phyloP scores from a whole-genome alignment of 2,329 filamentous ascomycete species.

The Scleromitrula shiraiana region DNA sequence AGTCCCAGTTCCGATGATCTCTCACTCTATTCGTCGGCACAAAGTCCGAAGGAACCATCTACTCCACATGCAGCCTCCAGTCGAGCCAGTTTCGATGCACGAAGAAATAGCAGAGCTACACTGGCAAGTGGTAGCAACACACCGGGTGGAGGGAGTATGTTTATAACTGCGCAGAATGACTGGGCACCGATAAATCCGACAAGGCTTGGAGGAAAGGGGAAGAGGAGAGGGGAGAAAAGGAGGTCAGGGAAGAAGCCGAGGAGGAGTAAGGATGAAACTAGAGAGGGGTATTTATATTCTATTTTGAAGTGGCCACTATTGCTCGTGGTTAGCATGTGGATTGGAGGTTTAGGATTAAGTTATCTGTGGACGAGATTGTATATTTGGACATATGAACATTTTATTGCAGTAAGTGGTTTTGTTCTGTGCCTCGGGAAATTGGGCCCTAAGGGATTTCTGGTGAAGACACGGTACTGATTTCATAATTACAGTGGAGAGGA shows the following conservation, averaged over 20 bases:
- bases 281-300: conserved; percentile 85
- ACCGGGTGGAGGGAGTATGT: conserved; percentile 30
- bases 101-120: conserved; percentile 8
- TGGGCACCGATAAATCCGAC: conserved; percentile 73
- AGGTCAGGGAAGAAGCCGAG: conserved; percentile 28
- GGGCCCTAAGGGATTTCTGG: neutral
- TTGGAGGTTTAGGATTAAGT: conserved; percentile 60
- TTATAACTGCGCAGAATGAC: conserved; percentile 88
- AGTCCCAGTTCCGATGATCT: conserved; percentile 53
- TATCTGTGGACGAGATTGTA: conserved; percentile 83
- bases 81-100: conserved; percentile 15
- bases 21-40: conserved; percentile 5
- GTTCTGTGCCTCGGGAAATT: neutral
- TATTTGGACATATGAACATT: conserved; percentile 74
- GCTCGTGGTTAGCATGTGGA: conserved; percentile 72
- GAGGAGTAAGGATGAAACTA: conserved; percentile 77
- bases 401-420: conserved; percentile 6
- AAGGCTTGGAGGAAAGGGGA: conserved; percentile 26
- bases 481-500: conserved; percentile 59
- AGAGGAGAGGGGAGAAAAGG: conserved; percentile 30
- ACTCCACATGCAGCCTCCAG: neutral
- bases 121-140: conserved; percentile 9
- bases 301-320: conserved; percentile 92
- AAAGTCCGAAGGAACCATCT: conserved; percentile 8
- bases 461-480: too few species aligned